These are phyloP conservation scores for Rhynchosporium agropyri DNA, from an alignment of 2,329 filamentous ascomycete genomes.

Conservation along the genomic window DNA sequence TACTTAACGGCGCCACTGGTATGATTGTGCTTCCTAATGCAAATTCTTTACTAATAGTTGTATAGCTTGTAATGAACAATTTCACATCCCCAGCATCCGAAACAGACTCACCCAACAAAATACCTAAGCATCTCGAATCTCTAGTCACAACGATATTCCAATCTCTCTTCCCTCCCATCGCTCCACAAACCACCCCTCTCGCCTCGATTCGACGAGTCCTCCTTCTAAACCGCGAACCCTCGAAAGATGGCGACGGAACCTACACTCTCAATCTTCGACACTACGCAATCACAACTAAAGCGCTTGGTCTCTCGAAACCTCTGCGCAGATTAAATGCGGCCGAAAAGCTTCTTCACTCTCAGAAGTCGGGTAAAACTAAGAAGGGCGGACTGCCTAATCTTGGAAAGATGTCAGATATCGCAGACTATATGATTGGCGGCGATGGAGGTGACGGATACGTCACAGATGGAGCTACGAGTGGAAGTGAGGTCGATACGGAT, in stretches of 20 bases:
- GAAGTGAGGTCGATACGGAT: conserved; percentile 91
- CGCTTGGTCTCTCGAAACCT: conserved; percentile 80
- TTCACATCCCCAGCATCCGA: conserved; percentile 68
- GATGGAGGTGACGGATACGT: conserved; percentile 80
- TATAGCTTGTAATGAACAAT: conserved; percentile 94
- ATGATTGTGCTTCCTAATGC: conserved; percentile 39
- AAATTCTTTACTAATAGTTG: conserved; percentile 37
- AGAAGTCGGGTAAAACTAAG: conserved; percentile 57
- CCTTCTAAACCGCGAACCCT: conserved; percentile 79
- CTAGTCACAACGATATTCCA: conserved; percentile 94
- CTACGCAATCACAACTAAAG: conserved; percentile 91
- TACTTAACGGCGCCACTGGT: conserved; percentile 82
- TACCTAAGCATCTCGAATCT: conserved; percentile 93
- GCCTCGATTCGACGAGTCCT: conserved; percentile 91
- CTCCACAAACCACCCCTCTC: conserved; percentile 85
- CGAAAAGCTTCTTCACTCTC: conserved; percentile 66
- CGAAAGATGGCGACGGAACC: conserved; percentile 57
- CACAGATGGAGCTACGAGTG: conserved; percentile 74
- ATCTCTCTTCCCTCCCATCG: conserved; percentile 93
- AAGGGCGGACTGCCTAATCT: conserved; percentile 84
- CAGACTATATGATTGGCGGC: conserved; percentile 89
- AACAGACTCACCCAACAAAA: conserved; percentile 62
- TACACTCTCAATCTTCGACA: conserved; percentile 89
- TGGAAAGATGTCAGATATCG: conserved; percentile 86
- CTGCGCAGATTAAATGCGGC: conserved; percentile 83